A percentile compares a stretch with the other conserved stretches of the same genome.
Evolutionary conservation across 805 yeast species (phyloP).

Genomic region (Jamesozyma spencerorum): DNA sequence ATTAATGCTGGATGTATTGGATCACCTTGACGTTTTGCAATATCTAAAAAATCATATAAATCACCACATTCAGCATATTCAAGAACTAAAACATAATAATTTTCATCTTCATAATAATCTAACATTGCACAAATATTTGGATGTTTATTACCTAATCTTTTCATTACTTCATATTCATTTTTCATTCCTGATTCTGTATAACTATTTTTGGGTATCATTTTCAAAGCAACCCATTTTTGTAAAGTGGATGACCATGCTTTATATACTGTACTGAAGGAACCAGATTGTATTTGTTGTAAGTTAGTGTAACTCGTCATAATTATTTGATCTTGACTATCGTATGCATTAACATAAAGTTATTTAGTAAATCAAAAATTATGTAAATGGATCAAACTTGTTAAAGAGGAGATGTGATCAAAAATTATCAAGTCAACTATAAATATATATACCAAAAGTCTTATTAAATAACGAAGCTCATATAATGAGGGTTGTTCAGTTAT

Average conservation of each 20-base stretch:
- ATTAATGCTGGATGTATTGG: constrained; percentile 8
- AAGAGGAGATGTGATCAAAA: too few species aligned
- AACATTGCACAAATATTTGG: constrained; percentile 49
- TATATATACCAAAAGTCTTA: too few species aligned
- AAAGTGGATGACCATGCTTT: constrained; percentile 19
- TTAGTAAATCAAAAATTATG: too few species aligned
- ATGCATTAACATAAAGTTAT: too few species aligned
- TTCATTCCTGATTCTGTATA: constrained; percentile 10
- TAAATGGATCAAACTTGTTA: too few species aligned
- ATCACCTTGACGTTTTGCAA: constrained; percentile 13
- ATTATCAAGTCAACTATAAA: too few species aligned
- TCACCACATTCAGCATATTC: constrained; percentile 65
- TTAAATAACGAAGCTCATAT: too few species aligned
- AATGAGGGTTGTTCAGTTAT: too few species aligned
- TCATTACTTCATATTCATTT: constrained; percentile 30
- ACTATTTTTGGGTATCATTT: constrained; percentile 20
- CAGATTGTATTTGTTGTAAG: constrained; percentile 21
- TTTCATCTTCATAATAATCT: constrained; percentile 46
- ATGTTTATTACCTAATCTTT: constrained; percentile 34
- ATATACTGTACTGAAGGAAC: constrained; percentile 29
- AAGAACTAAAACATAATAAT: constrained; percentile 46
- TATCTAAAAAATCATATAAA: constrained; percentile 43
- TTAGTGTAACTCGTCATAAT: constrained; percentile 9
- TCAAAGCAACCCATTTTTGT: constrained; percentile 23
- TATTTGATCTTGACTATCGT: too few species aligned